Percentiles rank a stretch among this genome's conserved stretches.
Evolutionary conservation across 2,329 filamentous ascomycete species (phyloP).

Genomic region (Colletotrichum shisoi): DNA sequence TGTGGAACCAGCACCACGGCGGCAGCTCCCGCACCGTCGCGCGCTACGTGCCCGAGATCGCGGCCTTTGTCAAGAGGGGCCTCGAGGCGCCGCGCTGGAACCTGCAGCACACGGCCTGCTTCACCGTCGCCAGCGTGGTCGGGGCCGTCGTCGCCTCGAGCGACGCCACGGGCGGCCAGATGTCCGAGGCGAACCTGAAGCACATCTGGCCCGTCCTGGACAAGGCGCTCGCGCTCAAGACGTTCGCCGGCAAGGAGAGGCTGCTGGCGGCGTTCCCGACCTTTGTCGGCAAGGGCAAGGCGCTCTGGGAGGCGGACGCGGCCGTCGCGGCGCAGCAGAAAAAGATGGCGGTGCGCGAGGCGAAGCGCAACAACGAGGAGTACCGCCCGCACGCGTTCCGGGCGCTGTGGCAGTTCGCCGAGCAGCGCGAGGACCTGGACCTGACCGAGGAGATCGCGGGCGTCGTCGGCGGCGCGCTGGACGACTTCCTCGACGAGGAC

Average conservation of each 20-base stretch:
- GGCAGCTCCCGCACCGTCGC: slow-evolving; percentile 82
- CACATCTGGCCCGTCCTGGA: slow-evolving; percentile 84
- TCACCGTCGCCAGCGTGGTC: slow-evolving; percentile 78
- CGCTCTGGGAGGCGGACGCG: slow-evolving; percentile 63
- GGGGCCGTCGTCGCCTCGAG: slow-evolving; percentile 69
- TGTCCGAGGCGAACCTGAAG: slow-evolving; percentile 67
- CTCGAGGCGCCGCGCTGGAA: slow-evolving; percentile 86
- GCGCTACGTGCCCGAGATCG: slow-evolving; percentile 85
- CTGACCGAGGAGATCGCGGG: slow-evolving; percentile 72
- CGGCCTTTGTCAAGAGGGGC: slow-evolving; percentile 69
- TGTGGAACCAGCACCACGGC: slow-evolving; percentile 92
- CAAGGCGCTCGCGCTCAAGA: slow-evolving; percentile 83
- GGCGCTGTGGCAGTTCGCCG: slow-evolving; percentile 76
- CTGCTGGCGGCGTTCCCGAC: slow-evolving; percentile 80
- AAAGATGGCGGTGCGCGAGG: slow-evolving; percentile 84
- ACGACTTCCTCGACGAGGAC: slow-evolving; percentile 65
- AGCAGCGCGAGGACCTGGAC: slow-evolving; percentile 71
- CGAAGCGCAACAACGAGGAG: slow-evolving; percentile 85
- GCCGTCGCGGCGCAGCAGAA: slow-evolving; percentile 70
- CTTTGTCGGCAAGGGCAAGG: slow-evolving; percentile 72
- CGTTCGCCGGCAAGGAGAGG: slow-evolving; percentile 89
- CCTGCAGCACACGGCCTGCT: slow-evolving; percentile 85
- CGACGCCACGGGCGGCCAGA: slow-evolving; percentile 61
- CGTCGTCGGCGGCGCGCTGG: slow-evolving; percentile 70
- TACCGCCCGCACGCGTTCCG: slow-evolving; percentile 81